phyloP scores from a whole-genome alignment of 1,284 basidiomycete species.

The Boletus semigastroideus region DNA sequence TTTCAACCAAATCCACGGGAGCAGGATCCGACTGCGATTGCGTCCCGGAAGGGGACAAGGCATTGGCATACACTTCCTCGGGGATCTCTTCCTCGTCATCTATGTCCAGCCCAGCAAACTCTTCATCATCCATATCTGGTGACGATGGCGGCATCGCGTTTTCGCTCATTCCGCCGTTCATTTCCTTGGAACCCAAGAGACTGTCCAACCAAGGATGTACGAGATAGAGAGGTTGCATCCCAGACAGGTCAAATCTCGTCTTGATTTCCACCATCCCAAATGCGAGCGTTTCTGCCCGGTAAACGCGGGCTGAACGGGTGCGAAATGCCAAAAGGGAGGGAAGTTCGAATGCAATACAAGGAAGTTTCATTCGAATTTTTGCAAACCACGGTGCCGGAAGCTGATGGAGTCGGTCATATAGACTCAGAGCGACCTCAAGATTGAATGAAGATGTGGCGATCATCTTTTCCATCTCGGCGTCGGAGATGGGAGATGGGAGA shows the following conservation, averaged over 20 bases:
- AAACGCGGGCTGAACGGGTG: too few relatives aligned
- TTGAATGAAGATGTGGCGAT: neutral
- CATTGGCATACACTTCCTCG: neutral
- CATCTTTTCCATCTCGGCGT: neutral
- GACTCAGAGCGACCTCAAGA: neutral
- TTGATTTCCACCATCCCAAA: neutral
- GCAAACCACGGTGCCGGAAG: neutral
- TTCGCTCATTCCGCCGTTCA: too few relatives aligned
- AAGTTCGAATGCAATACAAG: neutral
- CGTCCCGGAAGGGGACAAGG: too few relatives aligned
- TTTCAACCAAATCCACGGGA: too few relatives aligned
- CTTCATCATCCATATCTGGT: too few relatives aligned
- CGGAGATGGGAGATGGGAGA: neutral
- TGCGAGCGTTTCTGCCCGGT: neutral
- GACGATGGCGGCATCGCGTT: neutral
- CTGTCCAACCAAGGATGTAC: slow-evolving; percentile 1
- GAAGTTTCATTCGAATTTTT: neutral
- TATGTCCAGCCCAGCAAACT: too few relatives aligned
- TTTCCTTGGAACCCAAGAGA: too few relatives aligned
- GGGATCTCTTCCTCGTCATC: too few relatives aligned
- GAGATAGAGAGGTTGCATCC: neutral
- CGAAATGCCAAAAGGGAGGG: neutral
- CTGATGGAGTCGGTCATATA: neutral
- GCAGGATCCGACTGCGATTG: too few relatives aligned
- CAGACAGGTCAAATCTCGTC: neutral